phyloP scores from a whole-genome alignment of 75 land plant genomes.

The Sequoia sempervirens region DNA sequence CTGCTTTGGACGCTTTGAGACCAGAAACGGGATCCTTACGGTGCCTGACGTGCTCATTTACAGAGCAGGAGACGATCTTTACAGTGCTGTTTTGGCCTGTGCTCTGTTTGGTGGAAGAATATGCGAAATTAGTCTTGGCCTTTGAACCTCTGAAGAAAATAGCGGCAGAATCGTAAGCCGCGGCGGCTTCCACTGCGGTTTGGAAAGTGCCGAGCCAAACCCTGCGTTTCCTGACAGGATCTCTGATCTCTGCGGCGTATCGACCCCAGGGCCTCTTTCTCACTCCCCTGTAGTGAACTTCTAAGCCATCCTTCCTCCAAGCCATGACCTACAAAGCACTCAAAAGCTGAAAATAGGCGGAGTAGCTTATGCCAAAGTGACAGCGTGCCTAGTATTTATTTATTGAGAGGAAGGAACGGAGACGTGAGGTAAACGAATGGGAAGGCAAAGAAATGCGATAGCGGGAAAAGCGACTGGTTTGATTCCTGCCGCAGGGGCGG shows the following conservation, averaged over 20 bases:
- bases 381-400: too few relatives aligned
- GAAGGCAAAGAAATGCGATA: too few relatives aligned
- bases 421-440: too few relatives aligned
- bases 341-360: too few relatives aligned
- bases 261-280: slow-evolving; percentile 30
- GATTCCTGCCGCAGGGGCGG: too few relatives aligned
- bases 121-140: slow-evolving; percentile 34
- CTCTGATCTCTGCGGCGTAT: slow-evolving; percentile 32
- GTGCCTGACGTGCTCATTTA: too few relatives aligned
- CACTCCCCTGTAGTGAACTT: slow-evolving; percentile 7
- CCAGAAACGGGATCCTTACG: too few relatives aligned
- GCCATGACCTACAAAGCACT: background rate
- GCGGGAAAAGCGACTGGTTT: too few relatives aligned
- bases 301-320: background rate
- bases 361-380: too few relatives aligned
- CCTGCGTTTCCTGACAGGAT: slow-evolving; percentile 12
- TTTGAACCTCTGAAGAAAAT: slow-evolving; percentile 38
- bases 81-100: background rate
- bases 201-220: slow-evolving; percentile 42
- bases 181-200: slow-evolving; percentile 36
- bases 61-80: background rate
- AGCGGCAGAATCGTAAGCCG: slow-evolving; percentile 43
- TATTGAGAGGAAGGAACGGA: too few relatives aligned
- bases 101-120: background rate
- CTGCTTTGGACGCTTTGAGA: background rate